Percentiles rank a stretch among this genome's conserved stretches.
Evolutionary conservation across 225 moss, liverwort and hornwort genomes (phyloP).

Genomic region (Bryum argenteum): DNA sequence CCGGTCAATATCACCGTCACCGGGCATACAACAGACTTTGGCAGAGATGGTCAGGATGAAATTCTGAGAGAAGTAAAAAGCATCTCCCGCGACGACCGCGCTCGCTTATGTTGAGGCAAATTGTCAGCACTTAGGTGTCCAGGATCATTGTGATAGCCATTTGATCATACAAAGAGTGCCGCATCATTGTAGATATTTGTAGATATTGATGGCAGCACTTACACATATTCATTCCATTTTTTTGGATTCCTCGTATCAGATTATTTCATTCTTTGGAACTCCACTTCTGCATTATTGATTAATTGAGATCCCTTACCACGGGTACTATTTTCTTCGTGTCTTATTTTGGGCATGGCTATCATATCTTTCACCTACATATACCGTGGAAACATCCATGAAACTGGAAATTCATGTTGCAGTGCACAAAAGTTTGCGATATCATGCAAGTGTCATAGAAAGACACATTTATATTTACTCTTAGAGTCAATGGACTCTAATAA

Average conservation of each 20-base stretch:
- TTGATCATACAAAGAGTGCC: background rate
- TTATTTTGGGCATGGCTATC: no score
- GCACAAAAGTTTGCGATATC: no score
- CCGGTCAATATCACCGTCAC: background rate
- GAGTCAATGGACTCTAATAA: no score
- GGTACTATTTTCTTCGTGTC: no score
- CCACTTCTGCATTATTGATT: background rate
- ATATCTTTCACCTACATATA: no score
- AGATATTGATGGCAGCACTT: background rate
- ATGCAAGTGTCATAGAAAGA: no score
- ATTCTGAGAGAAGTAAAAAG: fast-evolving
- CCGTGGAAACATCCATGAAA: no score
- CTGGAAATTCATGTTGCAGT: no score
- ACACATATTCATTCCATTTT: background rate
- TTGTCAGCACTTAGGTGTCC: no score
- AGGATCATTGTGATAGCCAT: no score
- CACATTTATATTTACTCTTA: no score
- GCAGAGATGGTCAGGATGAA: background rate
- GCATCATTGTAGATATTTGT: background rate
- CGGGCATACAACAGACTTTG: background rate
- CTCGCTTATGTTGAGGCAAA: background rate
- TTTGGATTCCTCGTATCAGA: background rate
- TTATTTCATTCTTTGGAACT: background rate
- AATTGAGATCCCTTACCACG: no score
- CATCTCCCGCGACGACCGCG: background rate